Percentiles rank a stretch among this genome's conserved stretches.
Conservation (phyloP, 1,284 basidiomycete genomes). For the Puccinia novopanici region DNA sequence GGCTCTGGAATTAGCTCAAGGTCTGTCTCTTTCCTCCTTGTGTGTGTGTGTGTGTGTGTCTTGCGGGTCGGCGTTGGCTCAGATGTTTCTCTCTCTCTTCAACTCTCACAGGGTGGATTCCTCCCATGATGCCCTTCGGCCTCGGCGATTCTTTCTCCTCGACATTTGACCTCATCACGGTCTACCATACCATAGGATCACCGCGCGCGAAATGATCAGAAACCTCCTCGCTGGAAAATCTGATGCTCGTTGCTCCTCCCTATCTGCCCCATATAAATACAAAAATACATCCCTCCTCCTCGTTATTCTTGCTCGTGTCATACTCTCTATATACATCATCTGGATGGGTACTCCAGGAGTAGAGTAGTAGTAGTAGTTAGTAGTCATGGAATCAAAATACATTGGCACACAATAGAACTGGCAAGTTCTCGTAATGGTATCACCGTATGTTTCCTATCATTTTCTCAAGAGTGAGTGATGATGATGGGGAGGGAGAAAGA, state of each 20-base stretch:
- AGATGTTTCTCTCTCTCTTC: conserved; percentile 56
- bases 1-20: conserved; percentile 90
- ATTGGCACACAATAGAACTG: no score
- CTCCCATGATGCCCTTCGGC: conserved; percentile 73
- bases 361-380: no score
- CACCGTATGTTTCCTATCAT: no score
- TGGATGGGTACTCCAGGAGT: no score
- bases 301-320: no score
- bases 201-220: conserved; percentile 75
- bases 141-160: conserved; percentile 81
- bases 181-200: conserved; percentile 79
- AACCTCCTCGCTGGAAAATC: conserved; percentile 84
- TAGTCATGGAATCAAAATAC: no score
- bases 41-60: background rate
- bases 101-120: conserved; percentile 60
- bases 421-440: no score
- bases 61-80: conserved; percentile 73
- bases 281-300: no score
- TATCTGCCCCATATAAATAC: background rate
- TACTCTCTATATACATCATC: no score
- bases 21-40: conserved; percentile 56
- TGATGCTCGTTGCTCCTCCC: conserved; percentile 60
- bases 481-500: no score
- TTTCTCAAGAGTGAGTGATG: no score
- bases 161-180: conserved; percentile 80